Percentiles rank a stretch among this genome's conserved stretches.
phyloP scores from a whole-genome alignment of 768 basidiomycete species.

The Psilocybe sp. region DNA sequence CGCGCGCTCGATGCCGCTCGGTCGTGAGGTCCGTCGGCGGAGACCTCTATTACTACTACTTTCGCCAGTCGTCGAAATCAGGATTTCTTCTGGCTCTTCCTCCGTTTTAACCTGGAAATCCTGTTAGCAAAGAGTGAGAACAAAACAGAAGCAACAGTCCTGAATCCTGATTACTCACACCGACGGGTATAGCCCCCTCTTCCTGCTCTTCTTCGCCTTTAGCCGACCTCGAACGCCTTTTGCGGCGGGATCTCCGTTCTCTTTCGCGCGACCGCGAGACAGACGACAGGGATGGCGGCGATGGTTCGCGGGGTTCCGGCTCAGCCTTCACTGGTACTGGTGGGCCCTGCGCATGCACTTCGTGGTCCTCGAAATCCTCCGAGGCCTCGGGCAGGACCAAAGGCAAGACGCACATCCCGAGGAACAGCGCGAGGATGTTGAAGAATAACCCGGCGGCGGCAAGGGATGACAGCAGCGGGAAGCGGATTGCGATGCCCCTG shows the following conservation, averaged over 20 bases:
- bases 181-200: too few species aligned
- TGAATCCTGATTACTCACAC: too few species aligned
- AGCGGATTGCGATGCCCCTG: conserved; percentile 70
- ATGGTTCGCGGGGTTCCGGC: too few species aligned
- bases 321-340: background rate
- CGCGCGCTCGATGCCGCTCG: conserved; percentile 8
- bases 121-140: conserved; percentile 10
- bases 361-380: conserved; percentile 21
- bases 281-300: too few species aligned
- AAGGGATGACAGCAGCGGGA: conserved; percentile 57
- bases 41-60: conserved; percentile 29
- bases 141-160: background rate
- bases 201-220: too few species aligned
- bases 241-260: too few species aligned
- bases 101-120: conserved; percentile 20
- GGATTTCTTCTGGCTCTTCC: conserved; percentile 25
- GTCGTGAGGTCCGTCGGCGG: conserved; percentile 45
- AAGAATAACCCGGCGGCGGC: conserved; percentile 45
- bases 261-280: too few species aligned
- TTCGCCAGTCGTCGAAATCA: conserved; percentile 24
- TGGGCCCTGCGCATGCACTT: conserved; percentile 13
- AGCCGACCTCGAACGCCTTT: too few species aligned
- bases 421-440: conserved; percentile 39
- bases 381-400: conserved; percentile 16
- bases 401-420: conserved; percentile 54